Evolutionary conservation across 352 stramenopile species (phyloP).

Genomic region (Globisporangium viniferum): DNA sequence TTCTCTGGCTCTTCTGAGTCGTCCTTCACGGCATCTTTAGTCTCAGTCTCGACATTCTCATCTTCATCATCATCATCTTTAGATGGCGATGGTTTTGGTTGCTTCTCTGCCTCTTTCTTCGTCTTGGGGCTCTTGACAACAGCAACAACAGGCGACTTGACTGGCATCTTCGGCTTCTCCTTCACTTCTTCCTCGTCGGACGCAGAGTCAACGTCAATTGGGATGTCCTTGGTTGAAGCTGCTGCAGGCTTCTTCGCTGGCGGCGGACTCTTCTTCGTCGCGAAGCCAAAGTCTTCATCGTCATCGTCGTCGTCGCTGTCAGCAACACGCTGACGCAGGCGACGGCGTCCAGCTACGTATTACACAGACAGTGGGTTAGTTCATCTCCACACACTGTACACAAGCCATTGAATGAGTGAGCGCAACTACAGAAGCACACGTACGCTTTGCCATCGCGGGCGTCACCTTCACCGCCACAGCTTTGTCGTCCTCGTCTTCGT

Average conservation of each 20-base stretch:
- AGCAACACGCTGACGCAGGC: conserved; percentile 52
- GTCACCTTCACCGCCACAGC: conserved; percentile 7
- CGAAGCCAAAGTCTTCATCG: conserved; percentile 39
- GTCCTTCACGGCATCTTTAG: neutral
- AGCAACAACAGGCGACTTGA: conserved; percentile 13
- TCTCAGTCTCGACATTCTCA: neutral
- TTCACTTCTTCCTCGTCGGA: conserved; percentile 8
- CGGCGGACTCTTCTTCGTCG: conserved; percentile 15
- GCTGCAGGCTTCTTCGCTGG: conserved; percentile 16
- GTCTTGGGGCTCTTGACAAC: conserved; percentile 4
- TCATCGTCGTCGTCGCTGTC: conserved; percentile 44
- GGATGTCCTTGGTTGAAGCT: conserved; percentile 22
- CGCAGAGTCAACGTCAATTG: conserved; percentile 37
- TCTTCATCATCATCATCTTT: conserved; percentile 1
- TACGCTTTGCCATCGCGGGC: conserved; percentile 36
- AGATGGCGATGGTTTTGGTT: neutral
- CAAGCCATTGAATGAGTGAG: neutral
- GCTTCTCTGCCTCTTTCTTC: conserved; percentile 8
- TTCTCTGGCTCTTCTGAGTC: neutral
- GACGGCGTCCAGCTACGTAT: conserved; percentile 42
- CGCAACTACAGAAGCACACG: conserved; percentile 1
- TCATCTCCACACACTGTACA: neutral
- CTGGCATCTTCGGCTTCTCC: conserved; percentile 19
- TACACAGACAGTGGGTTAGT: neutral
- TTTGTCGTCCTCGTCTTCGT: conserved; percentile 5